Base-by-base conservation (phyloP, 1,139 yeast species). In the Kazachstania sp. region DNA sequence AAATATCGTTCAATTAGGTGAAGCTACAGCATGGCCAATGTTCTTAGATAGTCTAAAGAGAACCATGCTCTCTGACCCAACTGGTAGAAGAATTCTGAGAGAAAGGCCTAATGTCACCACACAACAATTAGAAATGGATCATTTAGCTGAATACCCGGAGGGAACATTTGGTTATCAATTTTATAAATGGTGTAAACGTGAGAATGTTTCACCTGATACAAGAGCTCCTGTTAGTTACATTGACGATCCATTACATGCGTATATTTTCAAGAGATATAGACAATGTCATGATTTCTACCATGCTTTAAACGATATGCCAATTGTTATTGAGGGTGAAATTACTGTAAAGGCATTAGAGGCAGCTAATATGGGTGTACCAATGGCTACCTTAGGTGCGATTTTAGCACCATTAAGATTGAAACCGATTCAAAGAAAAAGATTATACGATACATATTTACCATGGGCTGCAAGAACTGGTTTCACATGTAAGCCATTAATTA, bases 221-320 rank as follows among this genome's bases (percentile, higher is more conserved):
- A 72, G 99, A 56, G 90, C 84, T 2, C 83, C 87, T 0, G 97
- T 92, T 5, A 77, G 79, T 50, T 92, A 78, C 64, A 86, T 92
- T 38, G 94, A 86, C 54, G 88, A 92, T 61, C 94, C 86, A 39
- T 95, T 87, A 60, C 77, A 88, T 58, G 97, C 97, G 1, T 92
- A 84, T 60, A 84, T 92, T 16, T 87, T 81, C 72, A 95, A 88
- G 64, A 71, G 98, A 54, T 92, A 92, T 65, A 77, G 99, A 45
- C 97, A 92, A 63, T 90, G 97, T 62, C 99, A 92, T 59, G 99
- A 92, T 64, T 92, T 92, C 60, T 92, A 88, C 62, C 99, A 92
- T 64, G 87, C 97, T 2, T 74, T 92, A 36, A 84, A 95, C 0
- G 94, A 95, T 8, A 73, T 87, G 45, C 97, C 97, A 0, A 86